Evolutionary conservation across 2,329 filamentous ascomycete species (phyloP).

Genomic region (Clarireedia sp.): DNA sequence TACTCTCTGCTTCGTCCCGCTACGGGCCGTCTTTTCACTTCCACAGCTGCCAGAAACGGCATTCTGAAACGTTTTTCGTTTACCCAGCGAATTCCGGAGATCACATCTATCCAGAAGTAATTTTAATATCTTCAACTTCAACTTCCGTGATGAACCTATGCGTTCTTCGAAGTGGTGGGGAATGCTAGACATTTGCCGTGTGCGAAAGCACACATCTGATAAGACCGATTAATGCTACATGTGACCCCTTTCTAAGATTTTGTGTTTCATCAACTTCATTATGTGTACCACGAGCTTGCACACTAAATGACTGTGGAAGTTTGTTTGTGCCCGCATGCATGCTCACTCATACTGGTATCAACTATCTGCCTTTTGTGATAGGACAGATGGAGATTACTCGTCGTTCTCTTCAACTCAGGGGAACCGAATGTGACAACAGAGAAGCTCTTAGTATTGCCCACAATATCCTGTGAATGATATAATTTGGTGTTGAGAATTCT

Average conservation of each 20-base stretch:
- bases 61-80: no score
- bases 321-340: background rate
- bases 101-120: no score
- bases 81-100: no score
- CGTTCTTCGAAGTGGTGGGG: background rate
- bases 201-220: background rate
- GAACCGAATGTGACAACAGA: background rate
- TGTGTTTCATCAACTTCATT: background rate
- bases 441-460: no score
- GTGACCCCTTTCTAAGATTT: background rate
- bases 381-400: background rate
- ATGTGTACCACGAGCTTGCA: background rate
- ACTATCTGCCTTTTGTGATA: background rate
- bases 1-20: no score
- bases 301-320: background rate
- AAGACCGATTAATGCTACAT: background rate
- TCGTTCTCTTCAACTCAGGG: background rate
- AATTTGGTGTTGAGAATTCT: background rate
- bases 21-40: no score
- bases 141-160: no score
- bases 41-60: no score
- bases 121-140: no score
- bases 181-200: background rate
- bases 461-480: no score
- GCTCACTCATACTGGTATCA: background rate